Conservation (phyloP, 768 basidiomycete species). For the Mrakia hoshinonis region DNA sequence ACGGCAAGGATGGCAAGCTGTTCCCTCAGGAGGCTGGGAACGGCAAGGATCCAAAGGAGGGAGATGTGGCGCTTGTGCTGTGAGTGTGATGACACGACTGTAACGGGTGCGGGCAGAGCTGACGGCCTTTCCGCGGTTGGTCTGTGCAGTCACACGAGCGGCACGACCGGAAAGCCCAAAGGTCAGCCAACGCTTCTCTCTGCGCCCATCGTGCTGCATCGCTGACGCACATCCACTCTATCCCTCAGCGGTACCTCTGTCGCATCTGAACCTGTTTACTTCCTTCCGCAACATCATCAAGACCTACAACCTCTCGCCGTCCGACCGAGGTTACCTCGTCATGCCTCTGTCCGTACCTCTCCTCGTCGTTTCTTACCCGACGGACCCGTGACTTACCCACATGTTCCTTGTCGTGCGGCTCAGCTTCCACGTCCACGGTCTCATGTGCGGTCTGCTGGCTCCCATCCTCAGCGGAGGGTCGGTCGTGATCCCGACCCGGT, state of each 20-base stretch:
- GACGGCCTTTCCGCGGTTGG: neutral
- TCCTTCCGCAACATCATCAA: constrained; percentile 39
- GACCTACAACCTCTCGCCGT: constrained; percentile 39
- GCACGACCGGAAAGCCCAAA: constrained; percentile 55
- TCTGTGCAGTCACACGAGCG: constrained; percentile 46
- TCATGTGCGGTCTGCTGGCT: constrained; percentile 54
- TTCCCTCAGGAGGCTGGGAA: constrained; percentile 13
- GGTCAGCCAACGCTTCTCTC: constrained; percentile 39
- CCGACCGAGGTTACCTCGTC: constrained; percentile 42
- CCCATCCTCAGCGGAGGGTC: constrained; percentile 52
- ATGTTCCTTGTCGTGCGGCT: too few species aligned
- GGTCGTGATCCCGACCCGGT: constrained; percentile 52
- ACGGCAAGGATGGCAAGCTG: constrained; percentile 1
- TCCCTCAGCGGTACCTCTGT: constrained; percentile 41
- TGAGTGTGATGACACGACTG: neutral
- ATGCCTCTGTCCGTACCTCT: constrained; percentile 43
- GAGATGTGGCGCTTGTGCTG: constrained; percentile 51
- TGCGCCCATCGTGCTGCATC: neutral
- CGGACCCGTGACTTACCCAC: neutral
- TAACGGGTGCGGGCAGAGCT: neutral
- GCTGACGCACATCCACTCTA: constrained; percentile 25
- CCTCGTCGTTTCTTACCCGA: neutral
- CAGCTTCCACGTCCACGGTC: constrained; percentile 55
- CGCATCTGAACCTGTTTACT: constrained; percentile 40
- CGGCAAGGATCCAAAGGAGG: constrained; percentile 33